phyloP scores from a whole-genome alignment of 176 grass and related monocot genomes.

The Avena insularis region DNA sequence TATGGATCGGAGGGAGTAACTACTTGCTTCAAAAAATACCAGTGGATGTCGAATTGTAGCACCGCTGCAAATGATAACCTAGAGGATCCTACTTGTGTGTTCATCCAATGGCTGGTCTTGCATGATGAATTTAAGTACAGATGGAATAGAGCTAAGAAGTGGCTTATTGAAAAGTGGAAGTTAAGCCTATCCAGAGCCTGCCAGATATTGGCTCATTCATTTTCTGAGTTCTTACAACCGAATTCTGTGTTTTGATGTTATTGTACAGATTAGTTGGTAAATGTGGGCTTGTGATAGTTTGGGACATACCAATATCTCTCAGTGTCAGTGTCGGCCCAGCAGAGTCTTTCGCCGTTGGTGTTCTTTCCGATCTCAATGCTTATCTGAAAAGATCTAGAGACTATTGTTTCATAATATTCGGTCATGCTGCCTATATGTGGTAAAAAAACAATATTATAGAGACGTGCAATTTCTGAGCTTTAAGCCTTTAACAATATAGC shows the following conservation, averaged over 20 bases:
- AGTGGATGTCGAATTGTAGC: background rate
- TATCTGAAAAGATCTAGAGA: conserved; percentile 1
- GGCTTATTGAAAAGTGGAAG: background rate
- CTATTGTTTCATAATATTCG: background rate
- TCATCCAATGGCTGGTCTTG: background rate
- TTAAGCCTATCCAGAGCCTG: background rate
- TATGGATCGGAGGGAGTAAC: no score
- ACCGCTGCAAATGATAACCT: conserved; percentile 12
- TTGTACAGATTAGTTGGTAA: conserved; percentile 13
- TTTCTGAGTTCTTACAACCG: background rate
- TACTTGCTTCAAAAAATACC: background rate
- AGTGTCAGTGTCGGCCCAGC: no score
- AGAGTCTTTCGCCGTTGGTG: no score
- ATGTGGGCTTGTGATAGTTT: background rate
- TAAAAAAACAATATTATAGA: conserved; percentile 10
- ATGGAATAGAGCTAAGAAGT: conserved; percentile 16
- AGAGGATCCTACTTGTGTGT: background rate
- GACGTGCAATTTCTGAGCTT: background rate
- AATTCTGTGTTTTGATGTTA: conserved; percentile 3
- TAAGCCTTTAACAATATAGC: conserved; percentile 11
- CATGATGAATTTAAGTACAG: conserved; percentile 3
- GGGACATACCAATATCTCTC: background rate
- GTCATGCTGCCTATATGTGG: background rate
- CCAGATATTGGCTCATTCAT: conserved; percentile 25
- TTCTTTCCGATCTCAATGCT: background rate